Conservation (phyloP, 371 early-diverging fungal species). For the Apophysomyces sp. region DNA sequence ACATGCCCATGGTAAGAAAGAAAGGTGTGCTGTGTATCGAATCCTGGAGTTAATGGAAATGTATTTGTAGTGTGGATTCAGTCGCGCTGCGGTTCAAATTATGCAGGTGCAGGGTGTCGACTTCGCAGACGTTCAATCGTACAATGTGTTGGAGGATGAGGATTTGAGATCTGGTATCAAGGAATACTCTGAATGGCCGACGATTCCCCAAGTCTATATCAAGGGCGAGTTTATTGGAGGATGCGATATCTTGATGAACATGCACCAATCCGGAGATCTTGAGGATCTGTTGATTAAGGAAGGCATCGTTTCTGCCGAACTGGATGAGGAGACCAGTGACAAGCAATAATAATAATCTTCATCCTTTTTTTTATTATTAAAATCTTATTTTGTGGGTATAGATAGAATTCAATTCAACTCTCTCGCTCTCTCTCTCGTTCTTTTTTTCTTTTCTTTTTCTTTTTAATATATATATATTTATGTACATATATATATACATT, state of each 20-base stretch:
- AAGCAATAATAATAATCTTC: conserved; percentile 15
- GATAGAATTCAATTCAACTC: background rate
- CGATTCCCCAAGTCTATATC: conserved; percentile 97
- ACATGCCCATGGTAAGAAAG: conserved; percentile 70
- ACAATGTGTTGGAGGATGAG: conserved; percentile 88
- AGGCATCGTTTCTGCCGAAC: conserved; percentile 63
- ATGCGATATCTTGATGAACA: conserved; percentile 90
- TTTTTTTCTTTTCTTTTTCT: conserved; percentile 4
- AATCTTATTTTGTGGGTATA: no score
- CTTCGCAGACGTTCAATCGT: conserved; percentile 59
- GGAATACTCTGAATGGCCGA: conserved; percentile 97
- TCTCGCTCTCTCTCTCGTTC: background rate
- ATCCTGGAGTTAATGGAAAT: background rate
- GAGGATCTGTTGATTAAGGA: conserved; percentile 82
- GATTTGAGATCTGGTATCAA: conserved; percentile 92
- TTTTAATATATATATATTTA: background rate
- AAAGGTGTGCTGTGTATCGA: background rate
- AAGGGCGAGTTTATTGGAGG: conserved; percentile 98
- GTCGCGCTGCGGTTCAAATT: conserved; percentile 88
- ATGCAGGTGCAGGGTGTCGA: conserved; percentile 85
- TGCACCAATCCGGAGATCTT: conserved; percentile 91
- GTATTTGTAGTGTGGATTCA: conserved; percentile 83
- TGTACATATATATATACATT: background rate
- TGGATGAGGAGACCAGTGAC: conserved; percentile 30
- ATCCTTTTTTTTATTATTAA: no score